Conservation (phyloP, 768 basidiomycete genomes). For the Podaxis rugospora region DNA sequence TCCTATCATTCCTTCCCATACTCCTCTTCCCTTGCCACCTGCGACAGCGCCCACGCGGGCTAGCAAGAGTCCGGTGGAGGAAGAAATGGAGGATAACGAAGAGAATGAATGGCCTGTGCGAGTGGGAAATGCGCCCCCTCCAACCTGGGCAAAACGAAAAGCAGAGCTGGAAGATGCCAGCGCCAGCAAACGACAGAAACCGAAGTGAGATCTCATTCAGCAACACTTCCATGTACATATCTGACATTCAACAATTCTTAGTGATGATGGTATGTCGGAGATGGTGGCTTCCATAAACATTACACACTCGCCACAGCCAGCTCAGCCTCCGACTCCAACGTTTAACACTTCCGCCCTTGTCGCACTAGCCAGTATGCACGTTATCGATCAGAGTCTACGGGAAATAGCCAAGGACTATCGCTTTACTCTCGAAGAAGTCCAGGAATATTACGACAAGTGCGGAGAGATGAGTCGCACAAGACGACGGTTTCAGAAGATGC, state of each 20-base stretch:
- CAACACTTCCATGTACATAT: neutral
- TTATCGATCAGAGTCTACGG: slow-evolving; percentile 59
- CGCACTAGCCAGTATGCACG: slow-evolving; percentile 45
- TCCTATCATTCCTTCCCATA: slow-evolving; percentile 10
- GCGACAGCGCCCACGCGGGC: slow-evolving; percentile 18
- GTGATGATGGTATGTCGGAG: slow-evolving; percentile 6
- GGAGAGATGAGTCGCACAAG: slow-evolving; percentile 69
- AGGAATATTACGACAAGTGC: slow-evolving; percentile 71
- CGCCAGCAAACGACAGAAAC: slow-evolving; percentile 40
- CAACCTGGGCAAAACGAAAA: slow-evolving; percentile 66
- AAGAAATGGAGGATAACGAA: slow-evolving; percentile 60
- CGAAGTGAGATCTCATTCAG: slow-evolving; percentile 28
- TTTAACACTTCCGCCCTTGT: slow-evolving; percentile 29
- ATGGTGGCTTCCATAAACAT: neutral
- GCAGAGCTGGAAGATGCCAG: slow-evolving; percentile 27
- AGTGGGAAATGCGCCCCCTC: slow-evolving; percentile 59
- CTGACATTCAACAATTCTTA: neutral
- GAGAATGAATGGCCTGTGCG: slow-evolving; percentile 66
- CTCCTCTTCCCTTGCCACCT: slow-evolving; percentile 16
- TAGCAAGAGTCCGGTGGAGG: slow-evolving; percentile 49
- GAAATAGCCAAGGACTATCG: slow-evolving; percentile 67
- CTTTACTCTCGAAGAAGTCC: slow-evolving; percentile 74
- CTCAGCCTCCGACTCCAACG: slow-evolving; percentile 9
- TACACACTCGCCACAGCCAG: neutral
- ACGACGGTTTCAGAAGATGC: slow-evolving; percentile 63